Base-by-base conservation (phyloP, 352 stramenopile species). In the Thraustotheca clavata region DNA sequence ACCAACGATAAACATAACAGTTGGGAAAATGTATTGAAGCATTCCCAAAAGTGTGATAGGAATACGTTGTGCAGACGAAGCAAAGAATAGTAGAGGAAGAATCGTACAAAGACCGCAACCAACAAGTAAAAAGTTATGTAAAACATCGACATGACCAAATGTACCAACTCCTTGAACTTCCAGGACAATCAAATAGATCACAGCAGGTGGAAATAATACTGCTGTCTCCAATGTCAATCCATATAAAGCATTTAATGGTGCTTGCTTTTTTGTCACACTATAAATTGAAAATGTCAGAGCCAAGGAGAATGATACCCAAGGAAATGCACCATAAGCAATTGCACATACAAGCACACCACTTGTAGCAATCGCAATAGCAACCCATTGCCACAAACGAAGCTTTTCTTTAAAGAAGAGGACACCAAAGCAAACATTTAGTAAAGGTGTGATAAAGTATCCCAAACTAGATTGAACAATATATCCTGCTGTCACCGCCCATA, bases 281-380 rank as follows among this genome's bases (percentile, higher is more conserved):
- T 62, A 62, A n/a, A 62, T 49, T 16, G 26, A 46, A 50, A 62
- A 62, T 16, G 54, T 52, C 11, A 62, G 14, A 5, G 54, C 54
- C 18, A 62, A 34, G 8, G 14, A 46, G 36, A 62, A 34, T 26
- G 54, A 11, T 0, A 49, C 36, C 32, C 24, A 52, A 14, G 54
- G 54, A 49, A 62, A 47, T 26, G 14, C 26, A 27, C 36, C 4
- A 3, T 62, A 24, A 26, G 4, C 54, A 54, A 62, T 31, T 4
- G 54, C 36, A 22, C 39, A 1, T 12, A 49, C 22, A 3, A 31
- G 12, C 22, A 62, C 54, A 1, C 54, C 54, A 1, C 24, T 31
- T 12, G 38, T 49, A 4, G 54, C 54, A 5, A 62, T 16, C 16
- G 36, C 34, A 9, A 62, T 40, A 29, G 12, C 49, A 16, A 65